A percentile compares a stretch with the other conserved stretches of the same genome.
These are phyloP conservation scores for Calamus simplicifolius DNA, from an alignment of 176 grass and related monocot species.

Conservation along the genomic window DNA sequence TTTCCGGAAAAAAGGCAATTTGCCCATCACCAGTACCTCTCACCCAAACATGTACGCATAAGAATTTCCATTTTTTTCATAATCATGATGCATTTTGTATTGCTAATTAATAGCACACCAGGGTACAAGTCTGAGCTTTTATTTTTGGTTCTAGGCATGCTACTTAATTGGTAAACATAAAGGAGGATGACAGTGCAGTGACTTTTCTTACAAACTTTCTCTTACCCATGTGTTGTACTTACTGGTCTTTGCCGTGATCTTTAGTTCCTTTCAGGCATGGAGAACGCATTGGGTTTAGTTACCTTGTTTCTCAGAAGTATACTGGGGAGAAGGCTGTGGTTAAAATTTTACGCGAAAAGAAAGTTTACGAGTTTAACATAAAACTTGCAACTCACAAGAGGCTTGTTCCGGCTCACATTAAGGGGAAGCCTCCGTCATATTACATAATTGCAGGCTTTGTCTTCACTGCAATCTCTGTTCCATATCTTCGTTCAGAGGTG, in stretches of 20 bases:
- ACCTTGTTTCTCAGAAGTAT: not conserved
- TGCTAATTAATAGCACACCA: too few species aligned
- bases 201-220: too few species aligned
- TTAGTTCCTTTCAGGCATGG: conserved; percentile 98
- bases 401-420: not conserved
- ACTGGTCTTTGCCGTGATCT: conserved; percentile 19
- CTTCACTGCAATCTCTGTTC: conserved; percentile 13
- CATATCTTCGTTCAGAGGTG: conserved; percentile 97
- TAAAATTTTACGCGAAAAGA: not conserved
- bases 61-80: too few species aligned
- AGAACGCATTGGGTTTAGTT: conserved; percentile 65
- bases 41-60: too few species aligned
- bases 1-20: too few species aligned
- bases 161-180: too few species aligned
- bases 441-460: not conserved
- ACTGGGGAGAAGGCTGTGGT: not conserved
- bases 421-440: not conserved
- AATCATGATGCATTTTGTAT: too few species aligned
- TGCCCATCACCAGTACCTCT: too few species aligned
- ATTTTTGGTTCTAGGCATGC: too few species aligned
- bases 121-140: too few species aligned
- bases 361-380: not conserved
- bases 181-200: too few species aligned
- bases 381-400: not conserved
- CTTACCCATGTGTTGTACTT: not conserved